Conservation (phyloP, 1,139 yeast genomes). For the Kodamaea plutei region DNA sequence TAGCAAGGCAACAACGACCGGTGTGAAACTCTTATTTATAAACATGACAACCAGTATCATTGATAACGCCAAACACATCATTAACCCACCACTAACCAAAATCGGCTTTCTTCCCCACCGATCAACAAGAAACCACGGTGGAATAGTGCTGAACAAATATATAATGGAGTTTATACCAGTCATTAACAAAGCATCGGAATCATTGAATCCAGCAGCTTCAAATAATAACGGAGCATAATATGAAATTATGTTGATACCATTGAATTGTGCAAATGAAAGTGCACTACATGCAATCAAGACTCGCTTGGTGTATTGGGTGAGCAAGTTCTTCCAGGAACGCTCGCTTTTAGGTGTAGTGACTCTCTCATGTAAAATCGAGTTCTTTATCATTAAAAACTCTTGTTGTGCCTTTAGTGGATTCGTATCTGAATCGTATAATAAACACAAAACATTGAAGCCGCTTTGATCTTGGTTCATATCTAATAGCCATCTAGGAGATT, state of each 20-base stretch:
- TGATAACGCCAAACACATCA: constrained; percentile 43
- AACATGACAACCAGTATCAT: constrained; percentile 40
- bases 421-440: constrained; percentile 58
- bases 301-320: constrained; percentile 33
- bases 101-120: constrained; percentile 53
- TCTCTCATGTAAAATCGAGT: constrained; percentile 58
- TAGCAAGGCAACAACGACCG: constrained; percentile 43
- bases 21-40: constrained; percentile 35
- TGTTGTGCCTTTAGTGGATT: constrained; percentile 59
- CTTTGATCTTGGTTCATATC: constrained; percentile 48
- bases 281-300: constrained; percentile 49
- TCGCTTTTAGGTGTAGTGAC: constrained; percentile 36
- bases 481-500: constrained; percentile 52
- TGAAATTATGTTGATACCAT: constrained; percentile 52
- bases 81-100: constrained; percentile 44
- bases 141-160: constrained; percentile 44
- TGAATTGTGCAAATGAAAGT: constrained; percentile 51
- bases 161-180: constrained; percentile 51
- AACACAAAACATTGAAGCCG: constrained; percentile 72
- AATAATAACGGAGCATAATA: constrained; percentile 57
- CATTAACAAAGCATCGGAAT: constrained; percentile 47
- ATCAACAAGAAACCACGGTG: constrained; percentile 55
- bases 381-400: constrained; percentile 70
- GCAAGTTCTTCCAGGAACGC: constrained; percentile 44
- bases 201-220: constrained; percentile 49